These are phyloP conservation scores for Akanthomyces lecanii DNA, from an alignment of 2,329 filamentous ascomycete species.

Conservation along the genomic window DNA sequence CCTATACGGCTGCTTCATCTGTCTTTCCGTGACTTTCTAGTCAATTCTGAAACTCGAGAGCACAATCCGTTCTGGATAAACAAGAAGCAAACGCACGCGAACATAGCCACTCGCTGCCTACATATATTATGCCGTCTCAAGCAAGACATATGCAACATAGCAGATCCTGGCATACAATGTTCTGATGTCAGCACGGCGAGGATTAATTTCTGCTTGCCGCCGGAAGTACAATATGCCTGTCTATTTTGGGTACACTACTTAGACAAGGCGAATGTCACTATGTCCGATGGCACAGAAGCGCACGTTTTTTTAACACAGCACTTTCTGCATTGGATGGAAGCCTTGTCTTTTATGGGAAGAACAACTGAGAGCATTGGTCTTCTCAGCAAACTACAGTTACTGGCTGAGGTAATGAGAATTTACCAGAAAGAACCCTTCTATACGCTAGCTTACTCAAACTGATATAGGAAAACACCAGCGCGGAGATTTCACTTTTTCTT, in stretches of 20 bases:
- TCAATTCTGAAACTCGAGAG: constrained; percentile 22
- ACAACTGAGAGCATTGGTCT: background rate
- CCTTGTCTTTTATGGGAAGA: background rate
- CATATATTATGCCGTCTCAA: background rate
- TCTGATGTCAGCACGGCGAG: background rate
- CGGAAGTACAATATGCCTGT: background rate
- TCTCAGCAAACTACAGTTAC: background rate
- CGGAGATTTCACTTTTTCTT: background rate
- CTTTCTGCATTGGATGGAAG: constrained; percentile 5
- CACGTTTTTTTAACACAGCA: background rate
- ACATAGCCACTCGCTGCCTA: background rate
- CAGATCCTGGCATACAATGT: background rate
- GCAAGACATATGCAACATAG: background rate
- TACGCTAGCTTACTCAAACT: background rate
- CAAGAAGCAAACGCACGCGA: constrained; percentile 25
- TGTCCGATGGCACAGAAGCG: background rate
- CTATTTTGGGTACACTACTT: background rate
- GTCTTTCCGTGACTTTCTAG: constrained; percentile 32
- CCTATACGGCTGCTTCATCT: constrained; percentile 32
- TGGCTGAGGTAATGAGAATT: background rate
- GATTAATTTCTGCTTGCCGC: background rate
- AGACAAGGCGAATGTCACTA: background rate
- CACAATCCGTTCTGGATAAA: constrained; percentile 27
- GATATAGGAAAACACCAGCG: background rate
- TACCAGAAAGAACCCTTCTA: too few species aligned